Evolutionary conservation across 768 basidiomycete genomes (phyloP), one percentile per base, ranked within the genome.

Genomic region (Lentinula lateritia): DNA sequence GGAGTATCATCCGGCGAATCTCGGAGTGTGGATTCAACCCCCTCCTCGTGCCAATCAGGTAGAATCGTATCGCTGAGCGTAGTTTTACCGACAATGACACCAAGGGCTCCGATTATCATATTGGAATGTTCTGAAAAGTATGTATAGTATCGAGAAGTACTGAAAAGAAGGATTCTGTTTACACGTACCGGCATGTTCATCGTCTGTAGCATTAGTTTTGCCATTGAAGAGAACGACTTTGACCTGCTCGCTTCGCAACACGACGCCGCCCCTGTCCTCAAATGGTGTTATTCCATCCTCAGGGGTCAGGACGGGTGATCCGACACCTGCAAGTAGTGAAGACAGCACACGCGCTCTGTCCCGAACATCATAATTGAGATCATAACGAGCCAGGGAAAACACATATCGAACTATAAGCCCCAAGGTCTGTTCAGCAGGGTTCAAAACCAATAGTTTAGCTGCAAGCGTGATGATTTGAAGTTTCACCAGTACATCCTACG

Each of bases 41-140:
- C 94, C 59, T 84, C 79, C 71, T 95, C 93, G 5, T 90, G 79
- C 95, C 95, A 97, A 66, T 93, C 92, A 0, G 93, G 92, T 0
- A 96, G 60, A 62, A 77, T 55, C 36, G 71, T 76, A 61, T 87
- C 84, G 48, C 78, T 74, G 5, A 74, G 76, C 70, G 85, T 77
- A 10, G 76, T 73, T 68, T 79, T 84, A 1, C 84, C 83, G 2
- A 81, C 83, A 42, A 92, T 77, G 16, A 85, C 74, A 9, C 81
- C 83, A 62, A 92, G 74, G 2, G 91, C 86, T 23, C 92, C 94
- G 34, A 95, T 73, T 23, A 77, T 74, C 57, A 76, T 71, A 57
- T 75, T 72, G 18, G 76, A 69, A 50, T 78, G 72, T 52, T 70
- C 79, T 79, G 64, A 50, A 50, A 8, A 42, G 39, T 41, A 59